Evolutionary conservation across 257 asterid species (phyloP), one percentile per base, ranked within the genome.

Genomic region (Gentiana macrophylla): DNA sequence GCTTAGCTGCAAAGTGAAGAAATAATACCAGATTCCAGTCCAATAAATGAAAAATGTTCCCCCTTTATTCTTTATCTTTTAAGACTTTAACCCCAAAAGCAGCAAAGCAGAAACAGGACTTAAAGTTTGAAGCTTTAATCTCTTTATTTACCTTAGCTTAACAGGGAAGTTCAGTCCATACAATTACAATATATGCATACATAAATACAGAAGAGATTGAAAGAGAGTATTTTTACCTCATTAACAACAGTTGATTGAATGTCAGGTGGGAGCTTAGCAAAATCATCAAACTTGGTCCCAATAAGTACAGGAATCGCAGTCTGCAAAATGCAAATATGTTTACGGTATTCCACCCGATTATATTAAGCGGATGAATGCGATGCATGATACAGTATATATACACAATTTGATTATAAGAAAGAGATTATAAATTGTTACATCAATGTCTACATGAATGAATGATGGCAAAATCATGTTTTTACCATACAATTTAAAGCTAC

Each of bases 271-370:
- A 84, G 86, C 69, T 67, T 87, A 48, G 62, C 94, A 70, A 88
- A 88, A 65, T 79, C 83, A 62, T 88, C 96, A 64, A 88, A 88
- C 72, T 88, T 88, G 49, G 96, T 80, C 64, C 96, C 96, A 43
- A 88, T 80, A 35, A 88, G 63, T 49, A 88, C 73, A 36, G 96
- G 94, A 59, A 88, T 79, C 58, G 96, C 96, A 61, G 48, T 84
- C 96, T 88, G 84, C 74, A n/a, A n/a, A n/a, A n/a, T n/a, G n/a
- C n/a, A 24, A 24, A 24, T 24, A 24, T 24, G 24, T 24, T 24
- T 24, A 24, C 24, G 24, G 24, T 24, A 24, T 24, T 24, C 24
- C 24, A 24, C 24, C 24, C 24, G 6, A 38, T 7, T 38, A 38
- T 38, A 7, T 38, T 24, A 24, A 24, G 44, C 6, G 44, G 44